phyloP scores from a whole-genome alignment of 805 yeast genomes.

The Ogataea paraovalis region DNA sequence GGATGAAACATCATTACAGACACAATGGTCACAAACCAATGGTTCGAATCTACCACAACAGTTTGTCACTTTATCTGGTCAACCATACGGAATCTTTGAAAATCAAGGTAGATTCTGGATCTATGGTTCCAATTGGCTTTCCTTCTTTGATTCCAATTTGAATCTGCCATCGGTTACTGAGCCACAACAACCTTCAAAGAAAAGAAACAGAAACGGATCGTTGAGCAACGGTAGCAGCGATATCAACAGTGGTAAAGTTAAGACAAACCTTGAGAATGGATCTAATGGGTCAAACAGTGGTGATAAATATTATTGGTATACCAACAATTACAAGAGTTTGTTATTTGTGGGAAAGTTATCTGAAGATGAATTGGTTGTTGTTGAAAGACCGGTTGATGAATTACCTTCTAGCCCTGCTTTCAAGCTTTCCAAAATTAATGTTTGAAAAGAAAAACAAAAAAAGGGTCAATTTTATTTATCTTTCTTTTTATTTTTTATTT shows the following conservation, averaged over 20 bases:
- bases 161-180: slow-evolving; percentile 38
- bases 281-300: slow-evolving; percentile 18
- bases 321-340: slow-evolving; percentile 71
- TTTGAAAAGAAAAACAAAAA: slow-evolving; percentile 15
- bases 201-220: slow-evolving; percentile 32
- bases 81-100: slow-evolving; percentile 67
- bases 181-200: slow-evolving; percentile 30
- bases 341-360: slow-evolving; percentile 54
- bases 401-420: slow-evolving; percentile 59
- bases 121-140: slow-evolving; percentile 83
- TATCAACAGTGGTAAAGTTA: slow-evolving; percentile 1
- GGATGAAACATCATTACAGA: slow-evolving; percentile 34
- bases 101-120: slow-evolving; percentile 59
- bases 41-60: slow-evolving; percentile 70
- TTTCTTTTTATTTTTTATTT: too few relatives aligned
- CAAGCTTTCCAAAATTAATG: slow-evolving; percentile 50
- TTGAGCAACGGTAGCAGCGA: slow-evolving; percentile 1
- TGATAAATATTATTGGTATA: slow-evolving; percentile 62
- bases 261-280: slow-evolving; percentile 4
- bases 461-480: background rate
- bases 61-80: slow-evolving; percentile 53
- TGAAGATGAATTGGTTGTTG: slow-evolving; percentile 56
- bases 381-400: slow-evolving; percentile 70
- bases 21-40: slow-evolving; percentile 78
- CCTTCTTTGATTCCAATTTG: slow-evolving; percentile 61